Evolutionary conservation across 2,329 filamentous ascomycete species (phyloP), one percentile per base, ranked within the genome.

Genomic region (Amylocarpus encephaloides): DNA sequence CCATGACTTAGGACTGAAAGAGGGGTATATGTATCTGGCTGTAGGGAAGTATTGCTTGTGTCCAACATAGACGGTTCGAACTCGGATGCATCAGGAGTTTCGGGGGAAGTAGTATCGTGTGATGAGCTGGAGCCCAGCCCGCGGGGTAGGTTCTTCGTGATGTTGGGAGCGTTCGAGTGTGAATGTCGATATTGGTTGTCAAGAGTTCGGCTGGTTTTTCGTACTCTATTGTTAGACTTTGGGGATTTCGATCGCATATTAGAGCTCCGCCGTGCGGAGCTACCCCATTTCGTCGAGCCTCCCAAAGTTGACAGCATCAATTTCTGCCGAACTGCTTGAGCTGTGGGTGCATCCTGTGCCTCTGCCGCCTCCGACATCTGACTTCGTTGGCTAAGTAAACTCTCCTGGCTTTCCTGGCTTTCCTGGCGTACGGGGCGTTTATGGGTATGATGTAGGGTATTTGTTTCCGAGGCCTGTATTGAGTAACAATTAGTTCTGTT

Each of bases 51-150:
- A 34, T 38, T 46, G 43, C 12, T 40, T 22, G 40, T 54, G 32
- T 54, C 53, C 39, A 6, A 70, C 56, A 15, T 73, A 67, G 32
- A 71, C 54, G 26, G 68, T 67, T 52, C 76, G 68, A 74, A 52
- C 50, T 80, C 78, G 10, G 78, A 76, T 10, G 74, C 71, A 56
- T 82, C 79, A n/a, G 80, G 80, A 0, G 80, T 83, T 12, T 76
- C 75, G 16, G 79, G 70, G 55, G 75, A 58, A 63, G 52, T 62
- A 52, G 58, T 49, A 30, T 54, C 46, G 10, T 59, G 50, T 30
- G 56, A 35, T 16, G 61, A 47, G 22, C 51, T 55, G 51, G 62
- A 52, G 16, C 54, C 58, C 12, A 64, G 50, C 43, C 60, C 60
- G 41, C 50, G 48, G 16, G 50, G 55, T 26, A 52, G 53, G 34